Evolutionary conservation across 2,329 filamentous ascomycete species (phyloP), one percentile per base, ranked within the genome.

Genomic region (Aureobasidium lini): DNA sequence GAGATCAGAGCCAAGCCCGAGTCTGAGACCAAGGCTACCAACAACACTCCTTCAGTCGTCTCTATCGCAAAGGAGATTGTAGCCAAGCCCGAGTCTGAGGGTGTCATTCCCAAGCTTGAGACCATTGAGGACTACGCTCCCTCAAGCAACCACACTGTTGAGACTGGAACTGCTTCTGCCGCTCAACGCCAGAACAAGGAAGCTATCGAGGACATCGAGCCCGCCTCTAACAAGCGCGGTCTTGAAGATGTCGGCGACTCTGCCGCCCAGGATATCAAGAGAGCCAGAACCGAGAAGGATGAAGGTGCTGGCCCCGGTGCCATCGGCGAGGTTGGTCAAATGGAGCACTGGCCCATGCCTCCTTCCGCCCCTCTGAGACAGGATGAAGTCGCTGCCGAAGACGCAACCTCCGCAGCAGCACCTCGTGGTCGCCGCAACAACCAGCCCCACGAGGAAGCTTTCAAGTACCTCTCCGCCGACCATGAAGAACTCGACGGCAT

Each of bases 1-100:
- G 94, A 96, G 65, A 91, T 95, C 71, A 88, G 83, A 71, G 87
- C 86, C 8, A 88, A 83, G 72, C 85, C 86, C 23, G 89, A 94
- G 72, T 80, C 82, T 4, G 78, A 80, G 60, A 70, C 75, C 58
- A 82, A 81, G 68, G 66, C 69, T 8, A 60, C 60, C 28, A 62
- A 52, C 40, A 60, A 31, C n/a, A 54, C 61, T 23, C 63, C 63
- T 37, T 61, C 62, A 6, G 58, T 65, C 5, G 64, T 62, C 57
- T 62, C 53, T 36, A 65, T 77, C 28, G 73, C 78, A 42, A 71
- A 77, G n/a, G 70, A 73, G 47, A 74, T 75, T 42, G 68, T 72
- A 56, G 63, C 70, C 2, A 65, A 67, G 48, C 66, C 67, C 8
- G 54, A 69, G 15, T 75, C 72, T 62, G 67, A 59, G 42, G 46